These are phyloP conservation scores for Epicoccum nigrum DNA, from an alignment of 2,329 filamentous ascomycete species.

Conservation along the genomic window DNA sequence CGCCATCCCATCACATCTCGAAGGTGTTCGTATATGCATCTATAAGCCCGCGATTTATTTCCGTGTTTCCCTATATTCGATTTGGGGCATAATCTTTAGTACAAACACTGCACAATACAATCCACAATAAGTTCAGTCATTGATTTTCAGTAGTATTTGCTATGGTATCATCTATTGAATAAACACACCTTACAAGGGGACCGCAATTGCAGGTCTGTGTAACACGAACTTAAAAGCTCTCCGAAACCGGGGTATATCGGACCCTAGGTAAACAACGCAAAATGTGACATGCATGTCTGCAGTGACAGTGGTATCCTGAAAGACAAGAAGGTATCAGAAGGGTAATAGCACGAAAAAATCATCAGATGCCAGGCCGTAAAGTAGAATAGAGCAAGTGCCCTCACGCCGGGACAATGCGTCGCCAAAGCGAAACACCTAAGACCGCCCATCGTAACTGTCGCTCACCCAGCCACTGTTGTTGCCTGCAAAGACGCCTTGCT, in stretches of 20 bases:
- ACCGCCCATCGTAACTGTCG: slow-evolving; percentile 31
- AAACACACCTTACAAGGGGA: not conserved
- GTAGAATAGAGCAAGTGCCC: not conserved
- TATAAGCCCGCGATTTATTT: too few species aligned
- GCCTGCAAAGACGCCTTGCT: slow-evolving; percentile 38
- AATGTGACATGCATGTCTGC: slow-evolving; percentile 14
- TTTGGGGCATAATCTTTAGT: too few species aligned
- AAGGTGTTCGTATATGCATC: too few species aligned
- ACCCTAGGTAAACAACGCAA: slow-evolving; percentile 10
- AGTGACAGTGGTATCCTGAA: slow-evolving; percentile 29
- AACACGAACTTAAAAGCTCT: not conserved
- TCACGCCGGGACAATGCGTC: not conserved
- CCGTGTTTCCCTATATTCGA: too few species aligned
- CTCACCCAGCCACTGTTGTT: slow-evolving; percentile 45
- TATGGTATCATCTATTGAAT: slow-evolving; percentile 17
- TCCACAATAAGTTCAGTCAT: not conserved
- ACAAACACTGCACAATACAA: too few species aligned
- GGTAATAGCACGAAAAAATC: slow-evolving; percentile 9
- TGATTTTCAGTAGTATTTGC: slow-evolving; percentile 7
- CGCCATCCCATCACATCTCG: not conserved
- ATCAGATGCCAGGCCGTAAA: slow-evolving; percentile 8
- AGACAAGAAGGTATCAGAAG: slow-evolving; percentile 14
- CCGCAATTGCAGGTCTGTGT: slow-evolving; percentile 3
- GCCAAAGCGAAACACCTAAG: not conserved
- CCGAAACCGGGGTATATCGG: slow-evolving; percentile 16